phyloP scores from a whole-genome alignment of 768 basidiomycete species.

The Xerocomus spinulosus region DNA sequence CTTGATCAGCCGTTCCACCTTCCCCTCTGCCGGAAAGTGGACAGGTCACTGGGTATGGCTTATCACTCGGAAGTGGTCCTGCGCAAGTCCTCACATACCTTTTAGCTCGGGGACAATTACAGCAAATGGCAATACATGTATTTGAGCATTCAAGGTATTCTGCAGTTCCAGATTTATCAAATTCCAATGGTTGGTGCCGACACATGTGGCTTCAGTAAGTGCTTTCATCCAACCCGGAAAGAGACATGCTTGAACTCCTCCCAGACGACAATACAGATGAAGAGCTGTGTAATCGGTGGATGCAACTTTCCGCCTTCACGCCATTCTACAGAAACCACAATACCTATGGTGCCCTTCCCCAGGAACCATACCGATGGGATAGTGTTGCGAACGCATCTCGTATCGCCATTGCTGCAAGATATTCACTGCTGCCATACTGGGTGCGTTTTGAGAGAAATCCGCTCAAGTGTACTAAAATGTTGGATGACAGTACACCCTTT shows the following conservation, averaged over 20 bases:
- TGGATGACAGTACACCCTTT: constrained; percentile 57
- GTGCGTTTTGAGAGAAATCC: constrained; percentile 33
- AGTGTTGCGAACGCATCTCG: constrained; percentile 71
- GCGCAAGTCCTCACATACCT: neutral
- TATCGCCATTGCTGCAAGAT: constrained; percentile 66
- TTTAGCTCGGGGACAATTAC: constrained; percentile 70
- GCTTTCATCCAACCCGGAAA: neutral
- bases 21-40: constrained; percentile 65
- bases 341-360: constrained; percentile 56
- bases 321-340: constrained; percentile 86
- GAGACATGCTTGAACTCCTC: neutral
- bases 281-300: constrained; percentile 81
- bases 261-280: constrained; percentile 62
- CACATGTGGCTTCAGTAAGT: constrained; percentile 38
- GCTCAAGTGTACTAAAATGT: neutral
- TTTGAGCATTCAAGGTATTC: constrained; percentile 65
- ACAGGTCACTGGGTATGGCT: constrained; percentile 61
- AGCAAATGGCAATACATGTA: constrained; percentile 72
- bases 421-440: constrained; percentile 76
- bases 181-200: constrained; percentile 84
- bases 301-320: constrained; percentile 77
- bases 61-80: neutral
- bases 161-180: constrained; percentile 82
- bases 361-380: constrained; percentile 81
- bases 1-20: constrained; percentile 65